Evolutionary conservation across 2,329 filamentous ascomycete species (phyloP).

Genomic region (Blumeria hordei): DNA sequence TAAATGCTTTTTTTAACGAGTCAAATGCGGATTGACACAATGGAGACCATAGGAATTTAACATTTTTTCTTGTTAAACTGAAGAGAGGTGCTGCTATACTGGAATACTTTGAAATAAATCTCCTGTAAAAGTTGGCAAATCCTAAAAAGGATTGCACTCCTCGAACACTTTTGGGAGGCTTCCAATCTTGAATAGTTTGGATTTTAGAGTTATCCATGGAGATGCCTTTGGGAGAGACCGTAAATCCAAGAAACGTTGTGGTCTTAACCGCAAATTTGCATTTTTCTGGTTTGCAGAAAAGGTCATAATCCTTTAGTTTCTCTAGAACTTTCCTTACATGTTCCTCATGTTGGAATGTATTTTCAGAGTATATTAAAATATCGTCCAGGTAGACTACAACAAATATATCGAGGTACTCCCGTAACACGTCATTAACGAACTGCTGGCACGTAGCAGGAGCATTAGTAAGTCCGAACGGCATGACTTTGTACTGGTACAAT

Average conservation of each 20-base stretch:
- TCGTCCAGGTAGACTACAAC: not conserved
- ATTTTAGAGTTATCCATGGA: not conserved
- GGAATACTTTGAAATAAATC: not conserved
- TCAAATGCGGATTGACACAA: not conserved
- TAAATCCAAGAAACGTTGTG: not conserved
- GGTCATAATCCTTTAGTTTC: not conserved
- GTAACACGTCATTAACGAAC: not conserved
- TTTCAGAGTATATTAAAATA: not conserved
- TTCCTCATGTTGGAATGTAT: not conserved
- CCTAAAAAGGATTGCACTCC: conserved; percentile 1
- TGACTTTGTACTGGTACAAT: not conserved
- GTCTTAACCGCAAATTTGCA: not conserved
- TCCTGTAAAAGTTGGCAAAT: no score
- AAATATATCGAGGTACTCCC: not conserved
- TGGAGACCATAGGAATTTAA: not conserved
- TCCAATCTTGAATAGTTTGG: not conserved
- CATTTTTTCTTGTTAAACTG: not conserved
- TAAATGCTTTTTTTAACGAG: not conserved
- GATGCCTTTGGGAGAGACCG: not conserved
- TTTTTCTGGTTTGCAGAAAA: not conserved
- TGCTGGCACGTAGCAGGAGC: not conserved
- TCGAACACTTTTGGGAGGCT: not conserved
- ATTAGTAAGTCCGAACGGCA: conserved; percentile 1
- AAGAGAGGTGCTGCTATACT: not conserved
- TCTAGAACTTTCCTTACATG: not conserved